Percentiles rank a stretch among this genome's conserved stretches.
These are phyloP conservation scores for Suillus clintonianus DNA, from an alignment of 768 basidiomycete genomes.

Conservation along the genomic window DNA sequence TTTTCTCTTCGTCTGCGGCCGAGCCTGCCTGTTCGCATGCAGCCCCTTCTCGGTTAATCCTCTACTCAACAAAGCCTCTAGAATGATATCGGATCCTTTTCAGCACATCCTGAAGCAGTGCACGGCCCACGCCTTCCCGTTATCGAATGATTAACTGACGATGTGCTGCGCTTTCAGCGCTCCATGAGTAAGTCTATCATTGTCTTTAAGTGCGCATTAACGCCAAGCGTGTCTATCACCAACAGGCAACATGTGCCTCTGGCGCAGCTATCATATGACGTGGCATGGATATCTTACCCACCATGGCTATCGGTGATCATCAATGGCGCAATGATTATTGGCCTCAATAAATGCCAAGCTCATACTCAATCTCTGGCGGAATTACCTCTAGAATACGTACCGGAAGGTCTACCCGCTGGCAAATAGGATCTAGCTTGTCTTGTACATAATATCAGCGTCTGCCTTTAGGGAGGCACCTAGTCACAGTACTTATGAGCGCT, in stretches of 20 bases:
- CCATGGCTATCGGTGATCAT: too few relatives aligned
- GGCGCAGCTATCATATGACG: background rate
- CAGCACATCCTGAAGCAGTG: background rate
- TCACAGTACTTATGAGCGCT: too few relatives aligned
- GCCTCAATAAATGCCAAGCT: background rate
- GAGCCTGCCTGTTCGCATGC: slow-evolving; percentile 3
- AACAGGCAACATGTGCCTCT: background rate
- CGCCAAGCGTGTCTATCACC: slow-evolving; percentile 14
- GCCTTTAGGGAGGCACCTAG: too few relatives aligned
- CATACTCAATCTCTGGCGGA: background rate
- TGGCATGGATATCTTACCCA: background rate
- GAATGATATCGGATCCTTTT: background rate
- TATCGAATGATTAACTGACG: background rate
- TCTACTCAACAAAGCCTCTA: background rate
- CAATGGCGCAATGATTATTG: background rate
- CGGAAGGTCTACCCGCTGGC: background rate
- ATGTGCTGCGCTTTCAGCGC: background rate
- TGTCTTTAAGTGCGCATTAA: slow-evolving; percentile 27
- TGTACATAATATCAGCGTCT: too few relatives aligned
- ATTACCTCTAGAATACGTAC: background rate
- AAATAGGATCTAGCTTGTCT: background rate
- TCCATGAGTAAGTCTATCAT: background rate
- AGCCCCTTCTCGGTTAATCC: background rate
- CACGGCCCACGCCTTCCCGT: background rate
- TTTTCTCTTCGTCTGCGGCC: background rate